Conservation (phyloP, 129 eudicot genomes). For the Oenanthe sinensis region DNA sequence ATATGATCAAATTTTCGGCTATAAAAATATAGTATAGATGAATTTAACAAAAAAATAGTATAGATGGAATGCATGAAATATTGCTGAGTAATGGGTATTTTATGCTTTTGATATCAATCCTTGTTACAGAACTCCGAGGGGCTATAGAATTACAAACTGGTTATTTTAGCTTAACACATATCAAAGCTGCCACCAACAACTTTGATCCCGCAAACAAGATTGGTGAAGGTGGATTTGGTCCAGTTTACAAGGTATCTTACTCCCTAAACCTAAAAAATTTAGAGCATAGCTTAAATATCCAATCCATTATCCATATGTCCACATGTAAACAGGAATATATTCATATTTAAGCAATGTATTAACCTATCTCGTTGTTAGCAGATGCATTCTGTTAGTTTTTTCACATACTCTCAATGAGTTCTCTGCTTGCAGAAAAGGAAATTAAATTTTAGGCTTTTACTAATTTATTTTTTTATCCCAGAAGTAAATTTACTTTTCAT, state of each 20-base stretch:
- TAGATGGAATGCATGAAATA: not conserved
- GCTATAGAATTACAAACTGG: constrained; percentile 34
- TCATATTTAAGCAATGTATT: not conserved
- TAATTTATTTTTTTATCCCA: not conserved
- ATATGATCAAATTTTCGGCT: no score
- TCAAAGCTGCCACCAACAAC: no score
- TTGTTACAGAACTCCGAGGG: constrained; percentile 31
- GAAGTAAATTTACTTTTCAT: not conserved
- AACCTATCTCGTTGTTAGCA: not conserved
- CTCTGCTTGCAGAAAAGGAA: not conserved
- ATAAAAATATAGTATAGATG: no score
- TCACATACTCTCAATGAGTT: not conserved
- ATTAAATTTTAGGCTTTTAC: not conserved
- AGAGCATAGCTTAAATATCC: not conserved
- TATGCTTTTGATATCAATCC: not conserved
- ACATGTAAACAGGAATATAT: not conserved
- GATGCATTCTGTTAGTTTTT: not conserved
- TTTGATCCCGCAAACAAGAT: no score
- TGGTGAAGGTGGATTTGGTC: no score
- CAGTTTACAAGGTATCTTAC: no score
- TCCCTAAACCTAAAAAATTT: not conserved
- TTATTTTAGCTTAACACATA: constrained; percentile 34
- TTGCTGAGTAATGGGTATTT: not conserved
- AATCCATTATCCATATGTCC: not conserved
- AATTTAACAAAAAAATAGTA: no score